Percentiles rank a stretch among this genome's conserved stretches.
Conservation (phyloP, 2,329 filamentous ascomycete species). For the Fusarium coffeatum region DNA sequence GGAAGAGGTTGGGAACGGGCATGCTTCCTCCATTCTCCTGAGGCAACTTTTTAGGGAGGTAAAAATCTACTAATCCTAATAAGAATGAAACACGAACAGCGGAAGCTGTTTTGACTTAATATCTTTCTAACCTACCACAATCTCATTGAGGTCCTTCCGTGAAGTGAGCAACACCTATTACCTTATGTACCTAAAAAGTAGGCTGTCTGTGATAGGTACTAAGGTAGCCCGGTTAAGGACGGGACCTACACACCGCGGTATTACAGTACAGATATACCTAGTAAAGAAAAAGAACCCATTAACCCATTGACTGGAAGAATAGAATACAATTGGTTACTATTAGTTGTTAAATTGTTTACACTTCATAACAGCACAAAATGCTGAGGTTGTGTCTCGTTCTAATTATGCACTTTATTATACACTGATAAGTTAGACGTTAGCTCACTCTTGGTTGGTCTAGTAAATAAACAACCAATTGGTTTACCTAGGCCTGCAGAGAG, state of each 20-base stretch:
- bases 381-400: background rate
- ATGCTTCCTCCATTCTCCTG: constrained; percentile 26
- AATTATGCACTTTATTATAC: background rate
- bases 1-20: constrained; percentile 21
- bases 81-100: background rate
- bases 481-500: background rate
- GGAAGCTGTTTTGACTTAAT: background rate
- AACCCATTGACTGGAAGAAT: background rate
- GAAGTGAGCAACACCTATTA: background rate
- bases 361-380: background rate
- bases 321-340: background rate
- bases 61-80: background rate
- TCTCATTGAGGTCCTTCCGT: background rate
- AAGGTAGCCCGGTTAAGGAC: background rate
- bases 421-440: background rate
- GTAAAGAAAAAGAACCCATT: background rate
- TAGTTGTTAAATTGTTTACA: background rate
- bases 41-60: constrained; percentile 1
- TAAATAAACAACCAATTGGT: background rate
- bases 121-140: background rate
- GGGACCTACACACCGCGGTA: background rate
- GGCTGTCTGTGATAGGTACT: background rate
- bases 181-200: background rate
- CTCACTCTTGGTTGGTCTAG: background rate
- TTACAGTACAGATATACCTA: background rate